Percentiles rank a stretch among this genome's conserved stretches.
Conservation (phyloP, 164 flowering plant genomes). For the Warburgia ugandensis region DNA sequence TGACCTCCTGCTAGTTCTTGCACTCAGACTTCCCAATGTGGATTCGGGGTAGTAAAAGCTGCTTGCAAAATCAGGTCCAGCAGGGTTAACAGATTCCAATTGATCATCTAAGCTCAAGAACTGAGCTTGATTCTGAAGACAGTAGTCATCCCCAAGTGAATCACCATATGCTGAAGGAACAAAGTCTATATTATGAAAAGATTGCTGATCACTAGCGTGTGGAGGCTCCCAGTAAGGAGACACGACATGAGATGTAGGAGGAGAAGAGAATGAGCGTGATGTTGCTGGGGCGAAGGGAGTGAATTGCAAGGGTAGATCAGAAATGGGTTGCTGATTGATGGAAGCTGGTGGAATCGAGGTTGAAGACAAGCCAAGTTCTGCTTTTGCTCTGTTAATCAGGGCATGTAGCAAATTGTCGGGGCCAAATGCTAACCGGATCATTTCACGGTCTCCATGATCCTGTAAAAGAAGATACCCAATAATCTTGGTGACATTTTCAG, state of each 20-base stretch:
- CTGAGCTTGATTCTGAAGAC: constrained; percentile 32
- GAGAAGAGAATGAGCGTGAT: constrained; percentile 30
- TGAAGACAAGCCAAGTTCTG: constrained; percentile 27
- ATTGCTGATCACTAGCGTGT: constrained; percentile 22
- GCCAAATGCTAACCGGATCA: constrained; percentile 58
- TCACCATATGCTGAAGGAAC: constrained; percentile 24
- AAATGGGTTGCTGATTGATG: constrained; percentile 15
- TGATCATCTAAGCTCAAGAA: constrained; percentile 45
- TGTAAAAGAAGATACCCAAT: constrained; percentile 55
- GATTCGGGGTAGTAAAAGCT: constrained; percentile 34
- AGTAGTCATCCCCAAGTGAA: constrained; percentile 27
- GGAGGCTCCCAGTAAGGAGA: constrained; percentile 47
- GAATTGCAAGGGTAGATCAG: constrained; percentile 35
- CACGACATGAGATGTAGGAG: constrained; percentile 15
- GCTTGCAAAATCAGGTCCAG: constrained; percentile 17
- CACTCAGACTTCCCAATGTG: constrained; percentile 22
- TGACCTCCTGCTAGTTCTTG: constrained; percentile 28
- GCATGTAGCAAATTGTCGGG: constrained; percentile 42
- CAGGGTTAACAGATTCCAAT: constrained; percentile 25
- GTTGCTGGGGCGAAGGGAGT: constrained; percentile 40
- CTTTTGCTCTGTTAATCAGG: constrained; percentile 36
- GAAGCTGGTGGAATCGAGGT: constrained; percentile 27
- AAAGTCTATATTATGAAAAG: constrained; percentile 21
- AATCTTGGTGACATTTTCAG: constrained; percentile 56
- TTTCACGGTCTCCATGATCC: constrained; percentile 47